phyloP scores from a whole-genome alignment of 345 rosid species.

The Turnera subulata region DNA sequence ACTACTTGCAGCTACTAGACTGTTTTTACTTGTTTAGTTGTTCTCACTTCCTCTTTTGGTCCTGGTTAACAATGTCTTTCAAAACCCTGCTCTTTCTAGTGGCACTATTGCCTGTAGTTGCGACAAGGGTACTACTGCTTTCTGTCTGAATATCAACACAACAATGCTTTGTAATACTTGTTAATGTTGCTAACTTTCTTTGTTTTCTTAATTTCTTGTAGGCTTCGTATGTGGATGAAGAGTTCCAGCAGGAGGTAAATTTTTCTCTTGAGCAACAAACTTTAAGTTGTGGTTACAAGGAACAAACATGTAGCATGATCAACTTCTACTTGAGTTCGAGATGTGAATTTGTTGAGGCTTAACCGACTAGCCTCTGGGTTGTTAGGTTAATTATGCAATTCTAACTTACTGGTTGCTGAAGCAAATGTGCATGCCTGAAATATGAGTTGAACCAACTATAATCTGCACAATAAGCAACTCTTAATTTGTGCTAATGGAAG shows the following conservation, averaged over 20 bases:
- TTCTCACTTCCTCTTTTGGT: background rate
- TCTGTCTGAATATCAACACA: background rate
- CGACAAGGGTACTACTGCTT: constrained; percentile 26
- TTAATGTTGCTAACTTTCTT: background rate
- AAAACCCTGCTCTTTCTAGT: constrained; percentile 23
- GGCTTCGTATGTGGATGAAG: constrained; percentile 25
- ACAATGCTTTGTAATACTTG: no score
- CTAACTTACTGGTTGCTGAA: no score
- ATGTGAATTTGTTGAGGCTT: no score
- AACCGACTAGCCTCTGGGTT: no score
- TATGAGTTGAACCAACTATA: no score
- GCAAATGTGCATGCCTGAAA: no score
- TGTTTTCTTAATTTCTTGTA: constrained; percentile 2
- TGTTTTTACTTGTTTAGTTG: constrained; percentile 3
- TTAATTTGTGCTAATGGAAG: no score
- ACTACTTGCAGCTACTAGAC: background rate
- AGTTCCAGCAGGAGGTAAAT: constrained; percentile 22
- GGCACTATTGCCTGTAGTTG: constrained; percentile 26
- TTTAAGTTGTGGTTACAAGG: no score
- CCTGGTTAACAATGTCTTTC: constrained; percentile 28
- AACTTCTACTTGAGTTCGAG: no score
- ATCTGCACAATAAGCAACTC: no score
- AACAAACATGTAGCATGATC: no score
- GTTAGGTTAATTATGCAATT: no score
- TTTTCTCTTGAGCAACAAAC: constrained; percentile 1